A percentile compares a stretch with the other conserved stretches of the same genome.
These are phyloP conservation scores for Colletotrichum eleusines DNA, from an alignment of 2,329 filamentous ascomycete genomes.

Conservation along the genomic window DNA sequence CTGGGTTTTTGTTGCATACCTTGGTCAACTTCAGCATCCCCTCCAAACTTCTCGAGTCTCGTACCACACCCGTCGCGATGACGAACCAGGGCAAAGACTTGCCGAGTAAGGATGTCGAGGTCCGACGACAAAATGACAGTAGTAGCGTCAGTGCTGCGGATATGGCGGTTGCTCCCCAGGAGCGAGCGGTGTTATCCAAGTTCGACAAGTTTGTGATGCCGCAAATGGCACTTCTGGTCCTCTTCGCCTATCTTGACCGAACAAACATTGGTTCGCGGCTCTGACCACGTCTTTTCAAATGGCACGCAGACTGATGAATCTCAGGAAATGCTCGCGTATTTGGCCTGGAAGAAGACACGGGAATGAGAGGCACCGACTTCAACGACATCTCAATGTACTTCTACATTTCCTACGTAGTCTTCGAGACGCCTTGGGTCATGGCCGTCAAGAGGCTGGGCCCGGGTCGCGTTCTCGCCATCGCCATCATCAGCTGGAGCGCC, in stretches of 20 bases:
- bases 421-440: not conserved
- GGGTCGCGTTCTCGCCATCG: not conserved
- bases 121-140: not conserved
- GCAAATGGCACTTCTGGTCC: not conserved
- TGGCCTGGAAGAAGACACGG: not conserved
- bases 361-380: not conserved
- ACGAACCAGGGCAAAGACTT: not conserved
- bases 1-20: not conserved
- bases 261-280: not conserved
- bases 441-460: not conserved
- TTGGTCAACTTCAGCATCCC: not conserved
- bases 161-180: not conserved
- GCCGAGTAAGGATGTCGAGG: not conserved
- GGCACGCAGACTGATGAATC: not conserved
- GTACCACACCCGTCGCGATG: not conserved
- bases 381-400: not conserved
- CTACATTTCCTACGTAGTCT: not conserved
- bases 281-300: not conserved
- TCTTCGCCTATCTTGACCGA: not conserved
- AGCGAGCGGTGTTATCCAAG: not conserved
- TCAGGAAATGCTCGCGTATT: not conserved
- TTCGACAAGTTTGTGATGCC: not conserved
- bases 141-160: not conserved
- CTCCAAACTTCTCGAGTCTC: not conserved
- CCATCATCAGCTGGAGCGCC: not conserved